A percentile compares a stretch with the other conserved stretches of the same genome.
Conservation (phyloP, 805 yeast genomes). For the Ogataea saltuana region DNA sequence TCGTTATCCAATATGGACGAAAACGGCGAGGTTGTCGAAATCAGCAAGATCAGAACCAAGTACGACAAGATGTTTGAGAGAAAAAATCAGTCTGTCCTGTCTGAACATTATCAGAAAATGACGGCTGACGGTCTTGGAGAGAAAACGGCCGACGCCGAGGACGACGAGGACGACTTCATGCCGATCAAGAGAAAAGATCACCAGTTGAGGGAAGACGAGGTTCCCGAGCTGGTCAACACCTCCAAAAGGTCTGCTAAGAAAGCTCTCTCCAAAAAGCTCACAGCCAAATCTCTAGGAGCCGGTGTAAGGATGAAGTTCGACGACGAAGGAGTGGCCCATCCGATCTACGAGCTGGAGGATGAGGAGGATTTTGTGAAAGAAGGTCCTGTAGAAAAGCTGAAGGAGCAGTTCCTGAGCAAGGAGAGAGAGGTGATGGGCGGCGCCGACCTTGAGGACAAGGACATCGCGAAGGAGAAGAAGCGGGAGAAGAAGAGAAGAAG, state of each 20-base stretch:
- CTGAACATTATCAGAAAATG: constrained; percentile 82
- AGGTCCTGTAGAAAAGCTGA: constrained; percentile 67
- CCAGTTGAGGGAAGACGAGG: constrained; percentile 59
- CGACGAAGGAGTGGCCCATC: constrained; percentile 92
- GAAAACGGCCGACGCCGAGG: constrained; percentile 58
- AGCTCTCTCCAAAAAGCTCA: constrained; percentile 82
- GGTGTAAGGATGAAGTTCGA: constrained; percentile 85
- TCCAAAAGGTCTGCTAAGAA: constrained; percentile 85
- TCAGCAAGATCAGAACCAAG: constrained; percentile 69
- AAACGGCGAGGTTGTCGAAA: constrained; percentile 58
- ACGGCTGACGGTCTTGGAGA: constrained; percentile 47
- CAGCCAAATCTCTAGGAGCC: constrained; percentile 58
- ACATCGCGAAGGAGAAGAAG: constrained; percentile 70
- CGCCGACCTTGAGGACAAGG: constrained; percentile 79
- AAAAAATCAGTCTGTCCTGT: constrained; percentile 85
- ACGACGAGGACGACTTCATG: constrained; percentile 82
- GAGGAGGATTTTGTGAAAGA: constrained; percentile 79
- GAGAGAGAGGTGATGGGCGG: constrained; percentile 70
- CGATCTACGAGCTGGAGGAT: constrained; percentile 85
- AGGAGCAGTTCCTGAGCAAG: constrained; percentile 60
- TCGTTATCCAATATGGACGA: constrained; percentile 57
- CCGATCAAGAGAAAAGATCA: constrained; percentile 78
- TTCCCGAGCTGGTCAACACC: constrained; percentile 57
- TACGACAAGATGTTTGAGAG: constrained; percentile 96
- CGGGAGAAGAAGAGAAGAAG: constrained; percentile 88